Conservation (phyloP, 2,329 filamentous ascomycete genomes). For the Cryphonectria radicalis region DNA sequence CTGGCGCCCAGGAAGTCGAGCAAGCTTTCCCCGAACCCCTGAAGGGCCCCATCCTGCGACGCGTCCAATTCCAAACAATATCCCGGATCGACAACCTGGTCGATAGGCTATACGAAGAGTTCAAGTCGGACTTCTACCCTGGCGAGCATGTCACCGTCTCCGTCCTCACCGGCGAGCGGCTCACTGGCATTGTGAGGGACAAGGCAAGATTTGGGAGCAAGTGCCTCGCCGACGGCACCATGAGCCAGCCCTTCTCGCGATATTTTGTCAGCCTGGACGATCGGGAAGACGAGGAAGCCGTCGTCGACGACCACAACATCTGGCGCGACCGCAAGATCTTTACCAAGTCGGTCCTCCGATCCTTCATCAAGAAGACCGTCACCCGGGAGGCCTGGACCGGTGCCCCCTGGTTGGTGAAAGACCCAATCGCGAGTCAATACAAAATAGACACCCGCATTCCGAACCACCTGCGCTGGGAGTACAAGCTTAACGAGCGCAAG, state of each 20-base stretch:
- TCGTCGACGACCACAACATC: constrained; percentile 82
- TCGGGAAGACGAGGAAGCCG: constrained; percentile 69
- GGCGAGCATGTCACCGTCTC: constrained; percentile 81
- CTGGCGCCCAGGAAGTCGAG: constrained; percentile 86
- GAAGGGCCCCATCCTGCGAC: constrained; percentile 86
- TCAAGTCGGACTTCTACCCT: constrained; percentile 89
- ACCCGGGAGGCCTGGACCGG: constrained; percentile 90
- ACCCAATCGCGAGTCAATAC: constrained; percentile 80
- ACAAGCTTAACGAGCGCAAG: constrained; percentile 77
- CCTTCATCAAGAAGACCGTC: constrained; percentile 95
- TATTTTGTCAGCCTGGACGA: constrained; percentile 81
- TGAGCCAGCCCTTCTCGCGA: constrained; percentile 72
- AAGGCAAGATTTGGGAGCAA: constrained; percentile 77
- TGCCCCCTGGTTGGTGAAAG: constrained; percentile 95
- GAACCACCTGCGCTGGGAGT: constrained; percentile 79
- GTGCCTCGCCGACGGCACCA: constrained; percentile 67
- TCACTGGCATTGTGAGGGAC: constrained; percentile 78
- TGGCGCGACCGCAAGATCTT: constrained; percentile 88
- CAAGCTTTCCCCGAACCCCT: constrained; percentile 89
- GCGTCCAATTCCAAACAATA: constrained; percentile 87
- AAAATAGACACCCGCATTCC: constrained; percentile 89
- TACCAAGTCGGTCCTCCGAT: constrained; percentile 90
- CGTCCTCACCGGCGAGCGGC: constrained; percentile 68
- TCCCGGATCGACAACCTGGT: constrained; percentile 85
- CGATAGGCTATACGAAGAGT: constrained; percentile 73